phyloP scores from a whole-genome alignment of 345 rosid species.

The Lumnitzera littorea region DNA sequence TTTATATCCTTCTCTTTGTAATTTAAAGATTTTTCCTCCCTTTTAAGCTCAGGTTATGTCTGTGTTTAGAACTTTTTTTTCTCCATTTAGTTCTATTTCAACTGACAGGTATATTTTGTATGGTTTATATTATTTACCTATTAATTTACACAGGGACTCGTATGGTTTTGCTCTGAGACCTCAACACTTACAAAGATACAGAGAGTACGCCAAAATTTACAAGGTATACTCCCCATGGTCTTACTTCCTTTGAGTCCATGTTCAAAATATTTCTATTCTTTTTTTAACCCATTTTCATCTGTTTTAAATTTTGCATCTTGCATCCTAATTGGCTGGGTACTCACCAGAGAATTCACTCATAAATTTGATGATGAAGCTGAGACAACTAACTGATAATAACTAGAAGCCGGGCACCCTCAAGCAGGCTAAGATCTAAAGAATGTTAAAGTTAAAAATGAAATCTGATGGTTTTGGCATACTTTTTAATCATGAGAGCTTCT shows the following conservation, averaged over 20 bases:
- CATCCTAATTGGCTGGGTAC: too few relatives aligned
- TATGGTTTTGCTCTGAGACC: slow-evolving; percentile 97
- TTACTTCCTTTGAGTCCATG: neutral
- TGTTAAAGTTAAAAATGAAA: too few relatives aligned
- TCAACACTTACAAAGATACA: slow-evolving; percentile 76
- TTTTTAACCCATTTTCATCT: neutral
- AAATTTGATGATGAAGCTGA: too few relatives aligned
- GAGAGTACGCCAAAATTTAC: slow-evolving; percentile 59
- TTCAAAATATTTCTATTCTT: neutral
- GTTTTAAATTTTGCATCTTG: too few relatives aligned
- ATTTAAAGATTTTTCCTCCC: too few relatives aligned
- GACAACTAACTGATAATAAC: too few relatives aligned
- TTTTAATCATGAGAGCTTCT: neutral
- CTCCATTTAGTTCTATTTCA: neutral
- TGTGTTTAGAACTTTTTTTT: too few relatives aligned
- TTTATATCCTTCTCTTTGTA: too few relatives aligned
- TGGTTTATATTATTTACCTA: neutral
- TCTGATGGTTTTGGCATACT: neutral
- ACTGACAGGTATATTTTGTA: neutral
- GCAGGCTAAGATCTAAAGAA: too few relatives aligned
- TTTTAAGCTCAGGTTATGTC: too few relatives aligned
- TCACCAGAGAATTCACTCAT: too few relatives aligned
- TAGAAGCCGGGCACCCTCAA: too few relatives aligned
- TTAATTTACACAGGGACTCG: slow-evolving; percentile 50
- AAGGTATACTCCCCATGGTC: slow-evolving; percentile 27